Base-by-base conservation (phyloP, 495 filamentous ascomycete genomes). In the Monascus purpureus region DNA sequence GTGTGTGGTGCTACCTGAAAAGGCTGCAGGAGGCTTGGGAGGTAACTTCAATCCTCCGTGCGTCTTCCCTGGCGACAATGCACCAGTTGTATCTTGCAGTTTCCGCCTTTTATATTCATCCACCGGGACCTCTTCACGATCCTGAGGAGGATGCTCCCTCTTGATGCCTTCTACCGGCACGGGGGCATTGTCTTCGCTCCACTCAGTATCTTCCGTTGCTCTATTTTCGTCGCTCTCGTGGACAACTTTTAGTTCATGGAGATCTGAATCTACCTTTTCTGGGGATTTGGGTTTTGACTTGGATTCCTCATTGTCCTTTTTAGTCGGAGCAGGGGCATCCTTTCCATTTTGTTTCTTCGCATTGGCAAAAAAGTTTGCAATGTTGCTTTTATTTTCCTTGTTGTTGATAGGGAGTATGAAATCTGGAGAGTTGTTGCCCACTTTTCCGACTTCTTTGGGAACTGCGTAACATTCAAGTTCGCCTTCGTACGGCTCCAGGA, bases 391-490 rank as follows among this genome's bases (percentile, higher is more conserved):
- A 45, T 93, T 93, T 46, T 86, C 81, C 30, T 68, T 76, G 52
- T 79, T 85, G 42, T 75, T 66, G 26, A 94, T 57, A 0, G 86
- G 86, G 1, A 93, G 61, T 24, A 96, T 70, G 48, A 96, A 94
- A 2, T 61, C 65, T 0, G 79, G 73, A 12, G 77, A 83, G 48
- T 93, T 81, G 39, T 93, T 93, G n/a, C 88, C 86, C 1, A 93
- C 90, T 57, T 94, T 95, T 0, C 86, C 86, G 0, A 97, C 90
- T 8, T 90, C 87, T 49, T 82, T 82, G 28, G 68, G 70, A 2
- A 97, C 90, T 9, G 77, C 70, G 49, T 93, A 95, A 17, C 78
- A 73, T 25, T 92, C 87, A 17, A 97, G 54, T 35, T 83, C 82
- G 0, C 82, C 82, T 16, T 67, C 52, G 38, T 74, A 95, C 0